These are phyloP conservation scores for Blepharisma undulans DNA, from an alignment of 169 alveolate species.

Conservation along the genomic window DNA sequence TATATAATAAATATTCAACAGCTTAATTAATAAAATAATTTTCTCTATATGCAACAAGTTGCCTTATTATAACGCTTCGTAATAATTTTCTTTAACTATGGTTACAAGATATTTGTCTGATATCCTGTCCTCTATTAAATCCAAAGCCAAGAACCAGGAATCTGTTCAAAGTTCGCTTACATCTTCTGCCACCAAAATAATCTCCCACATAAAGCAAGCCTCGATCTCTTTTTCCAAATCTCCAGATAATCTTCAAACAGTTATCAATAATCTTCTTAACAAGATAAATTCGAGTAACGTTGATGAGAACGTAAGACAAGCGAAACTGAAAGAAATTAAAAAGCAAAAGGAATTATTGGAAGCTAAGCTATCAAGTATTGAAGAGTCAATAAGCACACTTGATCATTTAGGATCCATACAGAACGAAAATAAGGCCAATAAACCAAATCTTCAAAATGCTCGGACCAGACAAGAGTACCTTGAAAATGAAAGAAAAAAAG, in stretches of 20 bases:
- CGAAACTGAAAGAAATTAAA: not conserved
- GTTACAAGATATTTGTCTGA: not conserved
- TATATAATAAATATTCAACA: too few relatives aligned
- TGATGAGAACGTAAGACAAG: conserved; percentile 12
- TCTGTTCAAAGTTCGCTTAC: not conserved
- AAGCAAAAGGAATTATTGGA: conserved; percentile 9
- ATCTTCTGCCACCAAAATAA: not conserved
- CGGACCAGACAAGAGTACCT: not conserved
- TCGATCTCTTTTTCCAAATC: not conserved
- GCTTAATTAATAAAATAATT: too few relatives aligned
- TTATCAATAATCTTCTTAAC: not conserved
- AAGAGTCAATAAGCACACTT: not conserved
- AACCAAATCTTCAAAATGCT: conserved; percentile 2
- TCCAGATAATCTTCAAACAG: not conserved
- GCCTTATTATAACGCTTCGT: not conserved
- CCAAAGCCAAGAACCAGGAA: not conserved
- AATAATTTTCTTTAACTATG: not conserved
- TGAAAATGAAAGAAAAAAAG: conserved; percentile 13
- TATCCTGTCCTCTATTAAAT: not conserved
- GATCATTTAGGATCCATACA: not conserved
- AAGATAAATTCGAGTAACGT: not conserved
- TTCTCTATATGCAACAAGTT: not conserved
- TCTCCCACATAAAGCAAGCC: not conserved
- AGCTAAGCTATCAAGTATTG: not conserved
- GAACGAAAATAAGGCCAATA: not conserved